A percentile compares a stretch with the other conserved stretches of the same genome.
Evolutionary conservation across 495 filamentous ascomycete species (phyloP).

Genomic region (Viridothelium virens): DNA sequence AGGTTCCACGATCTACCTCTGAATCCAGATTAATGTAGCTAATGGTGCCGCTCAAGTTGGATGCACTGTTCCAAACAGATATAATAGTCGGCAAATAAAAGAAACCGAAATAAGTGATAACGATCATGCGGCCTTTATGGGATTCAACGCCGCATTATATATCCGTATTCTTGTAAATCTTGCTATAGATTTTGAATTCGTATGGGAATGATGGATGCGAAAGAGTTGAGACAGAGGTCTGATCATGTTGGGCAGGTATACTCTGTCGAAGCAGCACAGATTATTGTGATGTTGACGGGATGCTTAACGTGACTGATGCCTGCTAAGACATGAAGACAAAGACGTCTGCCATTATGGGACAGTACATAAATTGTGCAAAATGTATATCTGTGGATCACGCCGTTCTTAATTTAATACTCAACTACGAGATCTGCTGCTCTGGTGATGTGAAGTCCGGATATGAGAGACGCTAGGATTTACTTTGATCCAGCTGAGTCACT

Average conservation of each 20-base stretch:
- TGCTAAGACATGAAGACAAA: not conserved
- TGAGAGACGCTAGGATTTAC: constrained; percentile 5
- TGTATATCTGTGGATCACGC: not conserved
- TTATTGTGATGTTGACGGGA: not conserved
- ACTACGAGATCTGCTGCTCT: not conserved
- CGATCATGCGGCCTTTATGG: not conserved
- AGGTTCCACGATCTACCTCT: no score
- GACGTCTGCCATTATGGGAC: not conserved
- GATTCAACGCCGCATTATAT: not conserved
- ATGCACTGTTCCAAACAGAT: not conserved
- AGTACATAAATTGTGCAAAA: not conserved
- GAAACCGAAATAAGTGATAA: not conserved
- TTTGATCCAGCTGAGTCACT: not conserved
- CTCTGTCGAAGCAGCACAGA: not conserved
- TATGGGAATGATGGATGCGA: constrained; percentile 43
- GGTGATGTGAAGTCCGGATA: not conserved
- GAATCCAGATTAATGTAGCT: no score
- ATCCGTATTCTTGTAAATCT: constrained; percentile 14
- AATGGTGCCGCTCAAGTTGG: no score
- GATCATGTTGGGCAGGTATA: constrained; percentile 49
- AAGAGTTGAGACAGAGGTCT: constrained; percentile 48
- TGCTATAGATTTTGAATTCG: constrained; percentile 42
- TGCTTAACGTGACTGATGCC: not conserved
- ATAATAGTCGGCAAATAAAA: not conserved
- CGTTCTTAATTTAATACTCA: not conserved